Conservation (phyloP, 371 early-diverging fungal genomes). For the Lichtheimia ornata region DNA sequence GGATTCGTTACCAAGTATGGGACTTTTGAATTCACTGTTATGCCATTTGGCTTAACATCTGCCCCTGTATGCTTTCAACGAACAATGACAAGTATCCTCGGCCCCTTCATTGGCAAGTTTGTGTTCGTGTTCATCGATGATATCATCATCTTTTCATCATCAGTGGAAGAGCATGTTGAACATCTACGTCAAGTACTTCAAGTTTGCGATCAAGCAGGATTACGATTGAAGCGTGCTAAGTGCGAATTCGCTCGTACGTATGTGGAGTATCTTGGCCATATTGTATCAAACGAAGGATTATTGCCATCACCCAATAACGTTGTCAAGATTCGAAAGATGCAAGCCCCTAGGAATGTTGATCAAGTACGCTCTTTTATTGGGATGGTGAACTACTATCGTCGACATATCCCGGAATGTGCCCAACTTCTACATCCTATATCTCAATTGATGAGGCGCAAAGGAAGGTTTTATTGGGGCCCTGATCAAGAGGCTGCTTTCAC, state of each 20-base stretch:
- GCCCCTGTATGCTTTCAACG: conserved; percentile 40
- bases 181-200: conserved; percentile 38
- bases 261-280: conserved; percentile 19
- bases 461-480: conserved; percentile 13
- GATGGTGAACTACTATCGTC: conserved; percentile 27
- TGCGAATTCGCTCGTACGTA: conserved; percentile 2
- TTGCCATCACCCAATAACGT: background rate
- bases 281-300: conserved; percentile 27
- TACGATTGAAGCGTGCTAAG: conserved; percentile 33
- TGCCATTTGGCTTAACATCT: conserved; percentile 53
- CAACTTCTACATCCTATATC: conserved; percentile 15
- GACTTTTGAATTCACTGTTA: conserved; percentile 42
- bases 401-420: conserved; percentile 28
- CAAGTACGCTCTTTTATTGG: conserved; percentile 31
- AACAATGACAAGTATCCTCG: conserved; percentile 1
- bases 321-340: conserved; percentile 8
- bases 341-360: conserved; percentile 9
- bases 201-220: conserved; percentile 19
- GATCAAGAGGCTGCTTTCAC: conserved; percentile 22
- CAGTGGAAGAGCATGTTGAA: conserved; percentile 37
- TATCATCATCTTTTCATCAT: conserved; percentile 35
- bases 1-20: conserved; percentile 42
- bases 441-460: conserved; percentile 14
- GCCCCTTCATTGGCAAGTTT: conserved; percentile 16
- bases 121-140: conserved; percentile 50